Conservation (phyloP, 1,139 yeast genomes). For the Taphrina wiesneri region DNA sequence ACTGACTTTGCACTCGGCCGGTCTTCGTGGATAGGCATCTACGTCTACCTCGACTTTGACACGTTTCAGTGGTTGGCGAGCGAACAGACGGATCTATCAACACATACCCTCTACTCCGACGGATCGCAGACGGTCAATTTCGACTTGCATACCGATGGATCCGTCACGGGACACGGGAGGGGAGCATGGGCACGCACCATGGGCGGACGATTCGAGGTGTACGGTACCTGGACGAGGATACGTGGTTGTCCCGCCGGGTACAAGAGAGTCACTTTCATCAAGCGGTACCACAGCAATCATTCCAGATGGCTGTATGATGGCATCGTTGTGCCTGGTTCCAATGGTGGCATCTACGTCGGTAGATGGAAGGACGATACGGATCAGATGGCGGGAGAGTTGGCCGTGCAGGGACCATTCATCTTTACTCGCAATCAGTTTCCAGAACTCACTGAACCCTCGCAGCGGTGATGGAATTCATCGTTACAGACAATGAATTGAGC, state of each 20-base stretch:
- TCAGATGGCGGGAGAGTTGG: constrained; percentile 4
- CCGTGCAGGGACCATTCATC: constrained; percentile 7
- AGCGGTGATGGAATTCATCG: not conserved
- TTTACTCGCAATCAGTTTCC: not conserved
- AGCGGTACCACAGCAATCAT: not conserved
- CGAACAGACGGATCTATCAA: not conserved
- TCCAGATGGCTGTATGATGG: constrained; percentile 4
- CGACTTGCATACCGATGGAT: not conserved
- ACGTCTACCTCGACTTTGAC: constrained; percentile 10
- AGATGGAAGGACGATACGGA: constrained; percentile 7
- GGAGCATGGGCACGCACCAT: constrained; percentile 1
- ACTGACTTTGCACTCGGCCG: not conserved
- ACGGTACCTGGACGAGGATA: not conserved
- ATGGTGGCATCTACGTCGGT: constrained; percentile 1
- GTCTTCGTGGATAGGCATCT: not conserved
- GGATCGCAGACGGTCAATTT: not conserved
- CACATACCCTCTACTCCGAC: constrained; percentile 2
- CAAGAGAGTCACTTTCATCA: not conserved
- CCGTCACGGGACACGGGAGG: not conserved
- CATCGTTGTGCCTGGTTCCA: not conserved
- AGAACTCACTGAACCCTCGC: not conserved
- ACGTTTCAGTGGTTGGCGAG: constrained; percentile 8
- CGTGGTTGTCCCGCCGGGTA: not conserved
- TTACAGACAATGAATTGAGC: too few relatives aligned
- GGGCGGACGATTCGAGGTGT: not conserved